These are phyloP conservation scores for Pleurozium schreberi DNA, from an alignment of 225 moss, liverwort and hornwort genomes.

Conservation along the genomic window DNA sequence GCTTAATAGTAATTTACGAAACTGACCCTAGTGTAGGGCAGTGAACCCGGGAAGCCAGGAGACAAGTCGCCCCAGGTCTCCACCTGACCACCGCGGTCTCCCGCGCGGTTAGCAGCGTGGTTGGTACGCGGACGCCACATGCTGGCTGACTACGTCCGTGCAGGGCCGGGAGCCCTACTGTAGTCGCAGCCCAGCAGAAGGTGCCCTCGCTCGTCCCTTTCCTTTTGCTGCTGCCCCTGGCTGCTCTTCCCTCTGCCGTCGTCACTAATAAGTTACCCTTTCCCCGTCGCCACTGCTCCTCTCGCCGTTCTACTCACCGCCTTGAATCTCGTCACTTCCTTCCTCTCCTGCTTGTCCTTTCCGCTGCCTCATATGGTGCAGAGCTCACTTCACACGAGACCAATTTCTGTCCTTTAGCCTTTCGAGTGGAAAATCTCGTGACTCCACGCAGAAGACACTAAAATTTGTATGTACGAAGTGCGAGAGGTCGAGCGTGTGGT, in stretches of 20 bases:
- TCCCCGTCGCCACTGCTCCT: background rate
- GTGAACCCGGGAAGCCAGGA: background rate
- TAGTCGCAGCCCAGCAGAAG: background rate
- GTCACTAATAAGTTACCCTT: background rate
- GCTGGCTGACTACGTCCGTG: background rate
- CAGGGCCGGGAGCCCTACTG: background rate
- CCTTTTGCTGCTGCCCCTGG: background rate
- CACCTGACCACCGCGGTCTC: background rate
- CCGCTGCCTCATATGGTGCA: background rate
- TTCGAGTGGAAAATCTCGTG: background rate
- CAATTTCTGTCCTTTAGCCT: background rate
- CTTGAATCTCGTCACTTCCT: background rate
- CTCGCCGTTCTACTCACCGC: background rate
- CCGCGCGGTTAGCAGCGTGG: background rate
- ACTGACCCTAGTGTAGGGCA: background rate
- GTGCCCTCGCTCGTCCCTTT: background rate
- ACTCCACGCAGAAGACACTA: background rate
- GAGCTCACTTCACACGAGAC: background rate
- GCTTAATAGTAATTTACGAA: background rate
- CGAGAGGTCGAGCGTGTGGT: background rate
- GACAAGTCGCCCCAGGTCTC: background rate
- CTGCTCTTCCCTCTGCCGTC: background rate
- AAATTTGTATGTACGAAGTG: background rate
- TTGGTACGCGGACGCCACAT: background rate
- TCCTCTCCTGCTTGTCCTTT: background rate